Conservation (phyloP, 306 rosid genomes). For the Fagus crenata region DNA sequence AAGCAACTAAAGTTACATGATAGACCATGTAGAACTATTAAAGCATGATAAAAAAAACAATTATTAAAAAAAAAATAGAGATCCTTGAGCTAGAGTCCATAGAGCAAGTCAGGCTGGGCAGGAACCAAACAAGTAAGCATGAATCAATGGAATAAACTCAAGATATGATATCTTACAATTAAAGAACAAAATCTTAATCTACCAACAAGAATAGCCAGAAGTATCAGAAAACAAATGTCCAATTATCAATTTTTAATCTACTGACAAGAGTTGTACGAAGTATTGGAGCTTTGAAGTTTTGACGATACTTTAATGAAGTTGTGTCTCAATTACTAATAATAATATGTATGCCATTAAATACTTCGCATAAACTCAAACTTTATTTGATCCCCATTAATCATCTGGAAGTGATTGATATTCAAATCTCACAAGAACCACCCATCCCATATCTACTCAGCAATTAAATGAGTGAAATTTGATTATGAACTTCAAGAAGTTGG, state of each 20-base stretch:
- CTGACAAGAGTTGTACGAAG: neutral
- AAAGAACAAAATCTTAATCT: too few species aligned
- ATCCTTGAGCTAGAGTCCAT: neutral
- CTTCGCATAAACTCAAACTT: neutral
- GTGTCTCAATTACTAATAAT: neutral
- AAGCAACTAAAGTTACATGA: constrained; percentile 5
- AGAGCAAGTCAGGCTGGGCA: neutral
- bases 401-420: neutral
- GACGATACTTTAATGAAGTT: constrained; percentile 3
- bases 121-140: neutral
- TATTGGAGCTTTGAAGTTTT: constrained; percentile 2
- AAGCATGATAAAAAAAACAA: neutral
- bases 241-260: neutral
- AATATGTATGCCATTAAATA: neutral
- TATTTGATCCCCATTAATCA: neutral
- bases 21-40: constrained; percentile 18
- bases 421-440: neutral
- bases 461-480: neutral
- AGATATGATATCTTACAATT: too few species aligned
- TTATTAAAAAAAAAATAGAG: neutral
- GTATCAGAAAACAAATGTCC: too few species aligned
- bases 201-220: too few species aligned
- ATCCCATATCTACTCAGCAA: neutral
- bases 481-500: neutral
- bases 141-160: too few species aligned